These are phyloP conservation scores for Alopecurus myosuroides DNA, from an alignment of 176 grass and related monocot species.

Conservation along the genomic window DNA sequence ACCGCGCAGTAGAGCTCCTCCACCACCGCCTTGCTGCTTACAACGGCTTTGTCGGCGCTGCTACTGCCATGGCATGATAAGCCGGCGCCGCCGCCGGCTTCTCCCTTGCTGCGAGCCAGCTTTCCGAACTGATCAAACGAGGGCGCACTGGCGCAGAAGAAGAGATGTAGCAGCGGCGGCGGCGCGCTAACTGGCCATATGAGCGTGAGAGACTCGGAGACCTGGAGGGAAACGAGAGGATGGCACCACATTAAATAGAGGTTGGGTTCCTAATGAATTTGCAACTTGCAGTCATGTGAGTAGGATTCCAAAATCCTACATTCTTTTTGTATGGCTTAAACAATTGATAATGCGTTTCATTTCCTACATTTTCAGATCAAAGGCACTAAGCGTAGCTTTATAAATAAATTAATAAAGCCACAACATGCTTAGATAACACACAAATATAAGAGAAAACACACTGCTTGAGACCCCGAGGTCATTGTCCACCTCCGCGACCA, in stretches of 20 bases:
- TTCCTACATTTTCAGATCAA: neutral
- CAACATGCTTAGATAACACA: no score
- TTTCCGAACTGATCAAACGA: neutral
- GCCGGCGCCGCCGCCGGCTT: neutral
- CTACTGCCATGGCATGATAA: neutral
- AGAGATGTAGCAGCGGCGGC: neutral
- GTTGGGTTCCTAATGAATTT: neutral
- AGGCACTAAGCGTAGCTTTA: neutral
- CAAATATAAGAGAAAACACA: no score
- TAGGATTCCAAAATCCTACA: neutral
- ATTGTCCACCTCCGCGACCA: no score
- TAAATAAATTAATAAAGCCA: neutral
- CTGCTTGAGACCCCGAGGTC: no score
- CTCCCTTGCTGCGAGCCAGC: slow-evolving; percentile 12
- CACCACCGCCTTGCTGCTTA: slow-evolving; percentile 51
- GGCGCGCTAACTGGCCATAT: neutral
- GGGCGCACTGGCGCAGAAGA: no score
- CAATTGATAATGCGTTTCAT: neutral
- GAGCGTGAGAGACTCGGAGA: neutral
- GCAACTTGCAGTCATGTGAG: neutral
- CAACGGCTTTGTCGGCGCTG: neutral
- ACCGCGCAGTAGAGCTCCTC: slow-evolving; percentile 68
- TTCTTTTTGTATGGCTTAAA: neutral
- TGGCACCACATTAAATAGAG: slow-evolving; percentile 8
- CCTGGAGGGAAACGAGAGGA: neutral